A percentile compares a stretch with the other conserved stretches of the same genome.
These are phyloP conservation scores for Populus tomentosa DNA, from an alignment of 441 rosid genomes.

Conservation along the genomic window DNA sequence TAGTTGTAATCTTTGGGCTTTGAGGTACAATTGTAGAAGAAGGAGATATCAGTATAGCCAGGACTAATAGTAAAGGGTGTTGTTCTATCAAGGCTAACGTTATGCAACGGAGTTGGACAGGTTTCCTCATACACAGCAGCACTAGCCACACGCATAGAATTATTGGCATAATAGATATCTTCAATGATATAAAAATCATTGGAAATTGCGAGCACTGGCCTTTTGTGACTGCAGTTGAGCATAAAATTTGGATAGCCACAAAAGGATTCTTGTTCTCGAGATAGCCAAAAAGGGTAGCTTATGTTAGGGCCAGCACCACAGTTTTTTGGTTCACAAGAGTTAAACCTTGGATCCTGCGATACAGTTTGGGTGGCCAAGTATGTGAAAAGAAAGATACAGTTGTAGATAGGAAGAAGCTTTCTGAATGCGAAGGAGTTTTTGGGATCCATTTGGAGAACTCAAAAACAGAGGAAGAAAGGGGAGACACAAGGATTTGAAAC, in stretches of 20 bases:
- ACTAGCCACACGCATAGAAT: slow-evolving; percentile 35
- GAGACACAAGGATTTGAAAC: not conserved
- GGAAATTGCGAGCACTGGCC: slow-evolving; percentile 35
- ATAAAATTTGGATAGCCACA: slow-evolving; percentile 49
- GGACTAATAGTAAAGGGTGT: slow-evolving; percentile 30
- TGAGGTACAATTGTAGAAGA: slow-evolving; percentile 43
- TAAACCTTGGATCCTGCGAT: slow-evolving; percentile 27
- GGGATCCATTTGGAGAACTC: slow-evolving; percentile 30
- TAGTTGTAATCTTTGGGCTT: not conserved
- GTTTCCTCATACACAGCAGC: slow-evolving; percentile 27
- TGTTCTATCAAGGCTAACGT: slow-evolving; percentile 31
- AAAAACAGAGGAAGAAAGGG: slow-evolving; percentile 12
- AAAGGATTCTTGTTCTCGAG: slow-evolving; percentile 24
- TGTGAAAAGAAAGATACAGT: slow-evolving; percentile 11
- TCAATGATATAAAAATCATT: slow-evolving; percentile 35
- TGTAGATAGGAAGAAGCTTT: slow-evolving; percentile 13
- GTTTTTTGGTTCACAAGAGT: slow-evolving; percentile 39
- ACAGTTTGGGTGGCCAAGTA: slow-evolving; percentile 14
- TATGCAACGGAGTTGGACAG: slow-evolving; percentile 39
- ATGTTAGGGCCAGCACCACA: slow-evolving; percentile 43
- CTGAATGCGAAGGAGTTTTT: slow-evolving; percentile 17
- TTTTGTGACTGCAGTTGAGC: slow-evolving; percentile 30
- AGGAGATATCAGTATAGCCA: slow-evolving; percentile 21
- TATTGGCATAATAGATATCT: slow-evolving; percentile 31
- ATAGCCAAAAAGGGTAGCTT: slow-evolving; percentile 51